These are phyloP conservation scores for Ogataea nonfermentans DNA, from an alignment of 805 yeast genomes.

Conservation along the genomic window DNA sequence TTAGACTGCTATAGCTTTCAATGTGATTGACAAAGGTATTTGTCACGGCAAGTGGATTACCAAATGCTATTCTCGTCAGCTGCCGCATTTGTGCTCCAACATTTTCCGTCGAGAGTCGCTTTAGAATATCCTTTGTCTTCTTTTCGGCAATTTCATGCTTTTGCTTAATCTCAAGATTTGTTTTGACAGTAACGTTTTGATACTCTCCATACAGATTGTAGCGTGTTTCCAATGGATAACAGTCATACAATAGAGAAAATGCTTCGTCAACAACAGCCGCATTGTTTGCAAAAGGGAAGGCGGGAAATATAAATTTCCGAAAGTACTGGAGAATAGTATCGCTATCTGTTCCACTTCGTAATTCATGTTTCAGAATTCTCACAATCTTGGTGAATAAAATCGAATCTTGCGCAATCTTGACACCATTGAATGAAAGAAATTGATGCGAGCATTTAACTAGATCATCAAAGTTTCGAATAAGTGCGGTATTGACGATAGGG, in stretches of 20 bases:
- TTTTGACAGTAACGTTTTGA: constrained; percentile 54
- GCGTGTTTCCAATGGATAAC: constrained; percentile 60
- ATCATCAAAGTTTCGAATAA: constrained; percentile 39
- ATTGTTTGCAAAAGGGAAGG: constrained; percentile 52
- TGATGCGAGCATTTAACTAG: constrained; percentile 42
- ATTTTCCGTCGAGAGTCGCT: constrained; percentile 79
- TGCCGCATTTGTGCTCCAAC: constrained; percentile 68
- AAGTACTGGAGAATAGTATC: constrained; percentile 57
- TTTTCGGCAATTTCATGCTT: constrained; percentile 70
- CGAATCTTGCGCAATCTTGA: constrained; percentile 48
- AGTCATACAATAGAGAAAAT: constrained; percentile 45
- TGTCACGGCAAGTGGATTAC: constrained; percentile 79
- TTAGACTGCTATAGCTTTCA: constrained; percentile 88
- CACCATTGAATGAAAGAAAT: constrained; percentile 53
- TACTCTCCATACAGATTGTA: constrained; percentile 82
- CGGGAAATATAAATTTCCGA: constrained; percentile 66
- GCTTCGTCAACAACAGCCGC: constrained; percentile 61
- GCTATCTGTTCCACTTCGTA: constrained; percentile 26
- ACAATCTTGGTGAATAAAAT: constrained; percentile 55
- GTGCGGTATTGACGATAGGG: constrained; percentile 34
- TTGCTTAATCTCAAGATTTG: constrained; percentile 51
- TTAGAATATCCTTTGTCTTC: constrained; percentile 72
- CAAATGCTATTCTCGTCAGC: constrained; percentile 65
- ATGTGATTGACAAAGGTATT: constrained; percentile 72
- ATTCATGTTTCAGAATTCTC: constrained; percentile 50